Evolutionary conservation across 495 filamentous ascomycete genomes (phyloP).

Genomic region (Xylaria venustula): DNA sequence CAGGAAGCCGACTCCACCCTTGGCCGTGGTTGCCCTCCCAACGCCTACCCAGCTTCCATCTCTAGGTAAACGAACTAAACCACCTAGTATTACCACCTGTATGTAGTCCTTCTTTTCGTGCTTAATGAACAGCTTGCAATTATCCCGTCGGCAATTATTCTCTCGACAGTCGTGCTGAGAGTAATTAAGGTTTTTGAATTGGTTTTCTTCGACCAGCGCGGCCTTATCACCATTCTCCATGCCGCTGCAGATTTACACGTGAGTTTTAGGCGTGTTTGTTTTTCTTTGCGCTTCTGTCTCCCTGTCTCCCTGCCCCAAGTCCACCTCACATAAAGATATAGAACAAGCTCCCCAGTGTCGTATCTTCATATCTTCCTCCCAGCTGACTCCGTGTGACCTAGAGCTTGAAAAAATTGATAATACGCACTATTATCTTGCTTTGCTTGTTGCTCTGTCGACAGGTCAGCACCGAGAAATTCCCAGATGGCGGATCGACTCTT

Average conservation of each 20-base stretch:
- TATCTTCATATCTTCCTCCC: background rate
- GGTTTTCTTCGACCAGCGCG: background rate
- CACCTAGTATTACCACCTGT: background rate
- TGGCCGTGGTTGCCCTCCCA: slow-evolving; percentile 27
- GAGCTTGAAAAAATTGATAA: background rate
- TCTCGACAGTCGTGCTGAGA: background rate
- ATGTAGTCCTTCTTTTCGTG: background rate
- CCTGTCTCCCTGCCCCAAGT: too few species aligned
- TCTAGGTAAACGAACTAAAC: slow-evolving; percentile 25
- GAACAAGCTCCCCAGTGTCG: background rate
- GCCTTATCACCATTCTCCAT: background rate
- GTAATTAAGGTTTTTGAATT: background rate
- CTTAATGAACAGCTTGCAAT: background rate
- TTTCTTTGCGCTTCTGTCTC: background rate
- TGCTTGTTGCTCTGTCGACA: slow-evolving; percentile 10
- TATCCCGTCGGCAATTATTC: background rate
- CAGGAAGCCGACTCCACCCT: background rate
- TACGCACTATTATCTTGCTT: slow-evolving; percentile 10
- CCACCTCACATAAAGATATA: background rate
- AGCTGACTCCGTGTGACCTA: background rate
- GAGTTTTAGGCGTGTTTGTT: slow-evolving; percentile 2
- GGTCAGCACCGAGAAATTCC: background rate
- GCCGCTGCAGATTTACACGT: slow-evolving; percentile 5
- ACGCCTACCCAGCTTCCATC: slow-evolving; percentile 20
- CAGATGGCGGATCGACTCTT: slow-evolving; percentile 32